Conservation (phyloP, 768 basidiomycete genomes). For the Gyrodon lividus region DNA sequence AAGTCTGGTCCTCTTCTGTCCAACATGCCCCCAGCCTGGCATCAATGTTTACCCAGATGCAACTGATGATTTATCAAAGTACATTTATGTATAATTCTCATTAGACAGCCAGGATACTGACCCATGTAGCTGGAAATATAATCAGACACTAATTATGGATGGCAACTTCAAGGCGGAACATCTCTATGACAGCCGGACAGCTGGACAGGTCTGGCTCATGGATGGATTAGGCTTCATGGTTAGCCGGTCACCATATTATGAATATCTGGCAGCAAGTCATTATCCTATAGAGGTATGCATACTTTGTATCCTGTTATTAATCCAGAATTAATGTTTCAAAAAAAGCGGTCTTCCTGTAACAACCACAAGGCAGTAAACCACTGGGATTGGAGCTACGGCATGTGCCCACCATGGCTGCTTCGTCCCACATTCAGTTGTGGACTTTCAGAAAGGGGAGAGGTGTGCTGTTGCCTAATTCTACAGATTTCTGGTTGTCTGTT, state of each 20-base stretch:
- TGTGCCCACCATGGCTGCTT: too few species aligned
- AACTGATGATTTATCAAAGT: background rate
- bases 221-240: background rate
- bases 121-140: background rate
- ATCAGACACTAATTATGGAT: background rate
- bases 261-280: background rate
- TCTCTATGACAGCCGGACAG: background rate
- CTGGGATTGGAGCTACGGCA: too few species aligned
- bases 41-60: background rate
- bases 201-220: background rate
- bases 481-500: too few species aligned
- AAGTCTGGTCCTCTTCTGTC: background rate
- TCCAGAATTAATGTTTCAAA: too few species aligned
- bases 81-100: background rate
- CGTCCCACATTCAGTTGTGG: too few species aligned
- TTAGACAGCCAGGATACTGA: background rate
- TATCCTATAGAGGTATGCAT: too few species aligned
- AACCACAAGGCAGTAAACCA: too few species aligned
- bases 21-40: background rate
- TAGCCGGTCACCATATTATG: background rate
- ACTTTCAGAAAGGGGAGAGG: too few species aligned
- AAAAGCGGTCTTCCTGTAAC: too few species aligned
- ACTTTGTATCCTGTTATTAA: too few species aligned
- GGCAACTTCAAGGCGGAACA: constrained; percentile 1
- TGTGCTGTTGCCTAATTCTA: too few species aligned